phyloP scores from a whole-genome alignment of 1,139 yeast species.

The Zygoascus hellenicus region DNA sequence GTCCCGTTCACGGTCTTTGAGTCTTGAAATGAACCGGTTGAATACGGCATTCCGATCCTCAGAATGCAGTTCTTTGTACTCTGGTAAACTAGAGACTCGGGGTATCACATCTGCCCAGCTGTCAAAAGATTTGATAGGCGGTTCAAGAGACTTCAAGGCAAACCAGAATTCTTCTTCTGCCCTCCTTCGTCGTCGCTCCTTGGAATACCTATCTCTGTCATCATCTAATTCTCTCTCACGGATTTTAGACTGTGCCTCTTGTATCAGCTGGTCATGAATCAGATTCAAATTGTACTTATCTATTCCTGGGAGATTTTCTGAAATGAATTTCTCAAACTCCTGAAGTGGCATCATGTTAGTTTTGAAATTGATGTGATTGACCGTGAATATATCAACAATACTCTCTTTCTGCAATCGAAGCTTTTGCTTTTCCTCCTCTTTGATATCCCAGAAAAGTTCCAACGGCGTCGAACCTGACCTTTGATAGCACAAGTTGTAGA shows the following conservation, averaged over 20 bases:
- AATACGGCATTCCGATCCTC: conserved; percentile 32
- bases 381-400: conserved; percentile 47
- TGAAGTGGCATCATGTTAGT: conserved; percentile 20
- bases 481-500: conserved; percentile 62
- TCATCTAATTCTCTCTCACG: conserved; percentile 10
- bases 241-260: conserved; percentile 9
- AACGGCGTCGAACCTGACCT: conserved; percentile 67
- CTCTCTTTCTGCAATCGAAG: conserved; percentile 57
- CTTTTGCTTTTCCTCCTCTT: conserved; percentile 56
- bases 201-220: conserved; percentile 28
- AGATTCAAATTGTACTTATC: conserved; percentile 12
- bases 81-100: conserved; percentile 31
- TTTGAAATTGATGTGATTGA: conserved; percentile 20
- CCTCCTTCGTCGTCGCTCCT: conserved; percentile 35
- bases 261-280: conserved; percentile 12
- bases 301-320: conserved; percentile 17
- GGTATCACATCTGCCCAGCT: conserved; percentile 38
- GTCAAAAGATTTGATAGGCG: conserved; percentile 28
- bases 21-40: conserved; percentile 30
- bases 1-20: conserved; percentile 26
- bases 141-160: conserved; percentile 34
- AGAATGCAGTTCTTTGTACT: conserved; percentile 36
- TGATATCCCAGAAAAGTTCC: conserved; percentile 71
- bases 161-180: conserved; percentile 36
- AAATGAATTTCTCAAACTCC: conserved; percentile 25